Evolutionary conservation across 345 rosid genomes (phyloP).

Genomic region (Linum lewisii): DNA sequence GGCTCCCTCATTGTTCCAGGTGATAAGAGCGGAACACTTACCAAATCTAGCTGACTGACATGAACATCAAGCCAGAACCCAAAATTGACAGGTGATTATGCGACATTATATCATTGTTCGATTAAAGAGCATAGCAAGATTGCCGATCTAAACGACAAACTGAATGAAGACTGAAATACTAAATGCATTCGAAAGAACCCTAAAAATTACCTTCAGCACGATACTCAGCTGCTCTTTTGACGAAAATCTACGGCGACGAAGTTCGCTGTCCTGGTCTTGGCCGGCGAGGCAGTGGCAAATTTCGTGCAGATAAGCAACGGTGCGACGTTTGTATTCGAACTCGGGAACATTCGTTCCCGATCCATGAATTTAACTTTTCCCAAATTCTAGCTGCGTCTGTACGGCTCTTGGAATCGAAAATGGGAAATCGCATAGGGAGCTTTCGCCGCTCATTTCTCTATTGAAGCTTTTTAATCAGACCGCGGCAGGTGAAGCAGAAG

Average conservation of each 20-base stretch:
- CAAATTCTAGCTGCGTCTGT: constrained; percentile 58
- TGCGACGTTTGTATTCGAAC: constrained; percentile 78
- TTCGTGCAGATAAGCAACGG: constrained; percentile 62
- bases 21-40: no score
- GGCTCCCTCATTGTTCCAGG: no score
- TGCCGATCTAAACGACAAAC: no score
- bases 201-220: constrained; percentile 61
- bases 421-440: constrained; percentile 16
- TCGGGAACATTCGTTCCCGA: constrained; percentile 70
- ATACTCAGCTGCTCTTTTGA: constrained; percentile 65
- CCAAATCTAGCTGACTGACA: no score
- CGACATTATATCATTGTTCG: no score
- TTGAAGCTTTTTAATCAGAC: no score
- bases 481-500: no score
- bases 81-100: no score
- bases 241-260: constrained; percentile 90
- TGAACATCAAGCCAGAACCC: no score
- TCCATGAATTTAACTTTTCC: constrained; percentile 79
- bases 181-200: not conserved
- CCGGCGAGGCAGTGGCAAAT: constrained; percentile 67
- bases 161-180: not conserved
- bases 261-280: constrained; percentile 72
- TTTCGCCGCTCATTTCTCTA: constrained; percentile 39
- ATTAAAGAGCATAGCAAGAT: not conserved
- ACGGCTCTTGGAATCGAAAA: constrained; percentile 35